Base-by-base conservation (phyloP, 208 protist genomes). In the Trypanosoma scelopori region DNA sequence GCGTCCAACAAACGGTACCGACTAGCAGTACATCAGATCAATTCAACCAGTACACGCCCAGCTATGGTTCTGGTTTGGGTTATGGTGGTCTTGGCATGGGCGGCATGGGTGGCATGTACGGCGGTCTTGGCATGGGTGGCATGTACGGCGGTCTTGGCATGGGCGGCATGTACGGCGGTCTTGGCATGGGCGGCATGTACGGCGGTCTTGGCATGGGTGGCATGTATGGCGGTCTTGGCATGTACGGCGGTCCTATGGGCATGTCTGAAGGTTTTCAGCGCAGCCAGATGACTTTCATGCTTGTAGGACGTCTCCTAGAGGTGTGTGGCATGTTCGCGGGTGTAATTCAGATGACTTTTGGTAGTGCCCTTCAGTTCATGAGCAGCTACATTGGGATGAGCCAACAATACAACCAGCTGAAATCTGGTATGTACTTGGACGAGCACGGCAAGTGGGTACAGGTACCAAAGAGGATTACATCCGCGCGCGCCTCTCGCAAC, bases 231-330 rank as follows among this genome's bases (percentile, higher is more conserved):
- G 59, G 66, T 16, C 37, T 68, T 13, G 68, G 68, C 9, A 57
- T 68, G 45, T 64, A 62, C 46, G 56, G 65, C 28, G 43, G 65
- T 0, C 51, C 60, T 88, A 78, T 78, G 27, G 89, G 85, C 49
- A 92, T 95, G 86, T 82, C 86, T 0, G 83, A 84, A n/a, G 86
- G 92, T 57, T 79, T 85, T 37, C 86, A 93, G 71, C 84, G 89
- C 23, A 76, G 75, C 23, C 89, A 95, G 65, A 91, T 93, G 86
- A 93, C 91, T 77, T 91, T 95, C 73, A 82, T 95, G 64, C 85
- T 95, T 76, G 85, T 92, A 20, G 80, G 79, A 50, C 76, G 86
- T 60, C 87, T 92, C 43, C 69, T 95, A 68, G 79, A 95, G 73
- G 75, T 93, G 69, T 93, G 85, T 78, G 78, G 80, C 1, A 92